Base-by-base conservation (phyloP, 768 basidiomycete genomes). In the Pleurotus platypus region DNA sequence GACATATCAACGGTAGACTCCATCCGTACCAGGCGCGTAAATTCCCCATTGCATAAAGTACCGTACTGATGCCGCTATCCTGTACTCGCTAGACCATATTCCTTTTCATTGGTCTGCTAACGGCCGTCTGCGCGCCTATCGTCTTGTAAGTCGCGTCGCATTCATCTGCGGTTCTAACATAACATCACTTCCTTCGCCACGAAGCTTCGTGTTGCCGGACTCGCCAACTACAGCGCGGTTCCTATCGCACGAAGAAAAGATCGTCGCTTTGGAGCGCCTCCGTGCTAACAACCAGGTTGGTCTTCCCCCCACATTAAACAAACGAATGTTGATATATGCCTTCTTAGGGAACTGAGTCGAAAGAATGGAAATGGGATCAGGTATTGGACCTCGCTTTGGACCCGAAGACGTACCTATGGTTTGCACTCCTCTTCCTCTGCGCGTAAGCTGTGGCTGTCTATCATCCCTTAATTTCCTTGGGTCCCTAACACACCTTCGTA, bases 361-460 rank as follows among this genome's bases (percentile, higher is more conserved):
- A 79, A 60, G 66, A 71, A 3, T 78, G 75, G 75, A 79, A 78
- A 63, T 73, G 73, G 72, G 66, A 72, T 4, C 78, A 79, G 63
- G 75, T 75, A 11, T 63, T 60, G 63, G 74, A 77, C 35, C 63
- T 71, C 1, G 42, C 72, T 4, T n/a, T 66, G 5, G 78, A 80
- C 59, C 61, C 66, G 8, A 79, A 80, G 61, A 72, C 74, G 2
- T 78, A 77, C 59, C 65, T 74, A 4, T 78, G 73, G 71, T 75
- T 74, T 45, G 26, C 69, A 1, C 65, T 78, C 38, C 68, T 76
- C n/a, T 75, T 78, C 60, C 65, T 75, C 30, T 74, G 75, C 67
- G 75, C 75, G 73, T 74, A 49, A 24, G 67, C 57, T 39, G 13
- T 43, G 9, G 9, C 9, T 2, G 4, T 35, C 30, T 35, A 2